Evolutionary conservation across 805 yeast species (phyloP).

Genomic region (Candida maris): DNA sequence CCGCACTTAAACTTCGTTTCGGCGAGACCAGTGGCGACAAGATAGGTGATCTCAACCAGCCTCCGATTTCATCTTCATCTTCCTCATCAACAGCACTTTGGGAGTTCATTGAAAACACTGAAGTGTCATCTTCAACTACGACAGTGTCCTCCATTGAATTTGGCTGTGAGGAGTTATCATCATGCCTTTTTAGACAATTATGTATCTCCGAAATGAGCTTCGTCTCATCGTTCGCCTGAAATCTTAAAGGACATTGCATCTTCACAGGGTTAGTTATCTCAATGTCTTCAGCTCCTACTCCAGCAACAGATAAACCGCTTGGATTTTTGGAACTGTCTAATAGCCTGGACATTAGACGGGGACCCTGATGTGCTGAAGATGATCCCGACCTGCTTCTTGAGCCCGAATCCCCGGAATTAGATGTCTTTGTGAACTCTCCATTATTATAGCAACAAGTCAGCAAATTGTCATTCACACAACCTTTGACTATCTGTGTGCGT

Average conservation of each 20-base stretch:
- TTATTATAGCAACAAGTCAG: slow-evolving; percentile 51
- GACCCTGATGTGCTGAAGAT: slow-evolving; percentile 7
- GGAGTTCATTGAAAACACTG: slow-evolving; percentile 27
- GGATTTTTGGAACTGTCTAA: slow-evolving; percentile 14
- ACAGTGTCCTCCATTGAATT: slow-evolving; percentile 14
- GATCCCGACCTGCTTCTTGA: slow-evolving; percentile 21
- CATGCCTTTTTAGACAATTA: slow-evolving; percentile 22
- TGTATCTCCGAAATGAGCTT: slow-evolving; percentile 25
- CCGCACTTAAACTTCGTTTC: slow-evolving; percentile 11
- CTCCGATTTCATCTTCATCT: slow-evolving; percentile 14
- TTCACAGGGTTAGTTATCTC: slow-evolving; percentile 36
- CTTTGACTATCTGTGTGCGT: slow-evolving; percentile 57
- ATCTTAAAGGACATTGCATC: slow-evolving; percentile 33
- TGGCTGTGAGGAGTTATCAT: slow-evolving; percentile 22
- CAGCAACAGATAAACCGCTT: slow-evolving; percentile 1
- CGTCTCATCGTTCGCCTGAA: slow-evolving; percentile 30
- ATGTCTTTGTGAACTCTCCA: slow-evolving; percentile 13
- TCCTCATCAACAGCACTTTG: slow-evolving; percentile 16
- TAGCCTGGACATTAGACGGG: slow-evolving; percentile 19
- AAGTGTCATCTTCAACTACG: slow-evolving; percentile 19
- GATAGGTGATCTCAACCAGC: slow-evolving; percentile 23
- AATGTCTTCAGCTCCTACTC: slow-evolving; percentile 22
- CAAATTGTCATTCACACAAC: slow-evolving; percentile 57
- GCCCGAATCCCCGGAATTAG: slow-evolving; percentile 2
- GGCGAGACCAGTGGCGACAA: slow-evolving; percentile 18